These are phyloP conservation scores for Pseudoperonospora humuli DNA, from an alignment of 352 stramenopile species.

Conservation along the genomic window DNA sequence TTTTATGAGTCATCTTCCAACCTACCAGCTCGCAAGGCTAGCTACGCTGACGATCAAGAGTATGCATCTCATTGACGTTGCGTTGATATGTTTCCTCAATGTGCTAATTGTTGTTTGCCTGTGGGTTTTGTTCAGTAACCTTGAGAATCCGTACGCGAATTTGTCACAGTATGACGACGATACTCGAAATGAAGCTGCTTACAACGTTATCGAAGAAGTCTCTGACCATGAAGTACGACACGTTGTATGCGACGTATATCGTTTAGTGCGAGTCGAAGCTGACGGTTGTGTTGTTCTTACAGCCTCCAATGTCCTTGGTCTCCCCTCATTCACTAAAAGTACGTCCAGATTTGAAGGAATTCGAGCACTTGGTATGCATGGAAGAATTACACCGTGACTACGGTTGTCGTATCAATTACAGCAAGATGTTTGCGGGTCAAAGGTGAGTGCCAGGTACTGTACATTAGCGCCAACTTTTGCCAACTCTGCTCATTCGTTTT, in stretches of 20 bases:
- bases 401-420: slow-evolving; percentile 58
- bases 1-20: slow-evolving; percentile 36
- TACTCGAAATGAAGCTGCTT: slow-evolving; percentile 12
- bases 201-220: slow-evolving; percentile 51
- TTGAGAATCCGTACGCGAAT: slow-evolving; percentile 36
- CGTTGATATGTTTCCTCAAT: background rate
- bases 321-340: slow-evolving; percentile 15
- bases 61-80: background rate
- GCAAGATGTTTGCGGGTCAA: slow-evolving; percentile 61
- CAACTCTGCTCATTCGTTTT: background rate
- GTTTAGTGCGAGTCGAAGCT: background rate
- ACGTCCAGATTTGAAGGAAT: slow-evolving; percentile 42
- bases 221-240: slow-evolving; percentile 52
- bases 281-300: background rate
- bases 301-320: slow-evolving; percentile 7
- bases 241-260: background rate
- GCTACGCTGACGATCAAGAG: slow-evolving; percentile 11
- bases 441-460: slow-evolving; percentile 22
- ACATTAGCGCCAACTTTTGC: background rate
- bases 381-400: slow-evolving; percentile 48
- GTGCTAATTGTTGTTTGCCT: slow-evolving; percentile 5
- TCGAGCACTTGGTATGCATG: slow-evolving; percentile 58
- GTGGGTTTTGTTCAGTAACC: slow-evolving; percentile 16
- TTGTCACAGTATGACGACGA: slow-evolving; percentile 26
- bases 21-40: slow-evolving; percentile 5